Evolutionary conservation across 305 asterid genomes (phyloP), one percentile per base, ranked within the genome.

Genomic region (Fraxinus sp.): DNA sequence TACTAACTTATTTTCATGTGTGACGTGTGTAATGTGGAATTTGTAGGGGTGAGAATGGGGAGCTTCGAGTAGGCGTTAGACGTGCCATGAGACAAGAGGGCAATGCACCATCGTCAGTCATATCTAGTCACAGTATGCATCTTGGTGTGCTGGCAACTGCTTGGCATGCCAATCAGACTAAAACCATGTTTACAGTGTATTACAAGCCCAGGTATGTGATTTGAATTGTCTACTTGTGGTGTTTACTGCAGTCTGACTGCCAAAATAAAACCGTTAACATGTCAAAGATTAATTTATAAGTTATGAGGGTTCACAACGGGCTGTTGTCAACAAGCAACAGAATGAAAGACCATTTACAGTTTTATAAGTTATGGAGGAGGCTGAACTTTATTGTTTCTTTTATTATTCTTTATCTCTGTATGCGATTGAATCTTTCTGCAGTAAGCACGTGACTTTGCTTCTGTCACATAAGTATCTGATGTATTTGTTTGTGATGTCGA

Each of bases 81-180:
- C 98, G 98, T 39, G 98, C 98, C 57, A 91, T 93, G 97, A 92
- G 99, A 80, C 98, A 92, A 57, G 98, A 92, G 80, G 88, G 92
- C 16, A 93, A 89, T 81, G 93, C 91, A 66, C 95, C 98, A 30
- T 94, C 98, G 77, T 94, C 97, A 1, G 99, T 96, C 85, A 94
- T 96, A 81, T 96, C 99, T 32, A 96, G 98, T 90, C 99, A 94
- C 82, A 94, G 97, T 91, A 95, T 95, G 98, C 98, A 95, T 86
- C 97, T 93, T 57, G 99, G 99, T 82, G 99, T 96, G 79, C 96
- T 95, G 10, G 99, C 99, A 64, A 95, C 99, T 41, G 99, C 98
- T 62, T 94, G 94, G 96, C 98, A 95, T 87, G 98, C 99, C 68
- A 89, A 91, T 86, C 96, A 91, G 85, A 95, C 99, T 62, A 91